phyloP scores from a whole-genome alignment of 2,329 filamentous ascomycete species.

The Xylariaceae sp. region DNA sequence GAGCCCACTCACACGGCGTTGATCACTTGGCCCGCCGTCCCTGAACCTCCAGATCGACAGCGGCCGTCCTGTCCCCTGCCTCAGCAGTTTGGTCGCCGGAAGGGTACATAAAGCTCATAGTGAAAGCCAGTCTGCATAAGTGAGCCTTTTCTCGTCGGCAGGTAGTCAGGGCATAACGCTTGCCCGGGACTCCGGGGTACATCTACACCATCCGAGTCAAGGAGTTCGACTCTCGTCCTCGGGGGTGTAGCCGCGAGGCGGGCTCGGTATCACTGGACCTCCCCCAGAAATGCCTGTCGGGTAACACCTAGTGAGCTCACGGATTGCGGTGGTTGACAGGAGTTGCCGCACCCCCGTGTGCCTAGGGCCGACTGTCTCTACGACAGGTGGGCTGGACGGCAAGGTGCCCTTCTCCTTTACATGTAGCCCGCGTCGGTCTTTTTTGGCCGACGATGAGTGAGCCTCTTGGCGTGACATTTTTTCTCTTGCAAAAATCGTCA shows the following conservation, averaged over 20 bases:
- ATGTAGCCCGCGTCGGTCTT: neutral
- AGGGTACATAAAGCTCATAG: neutral
- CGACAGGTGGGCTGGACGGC: too few species aligned
- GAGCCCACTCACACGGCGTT: neutral
- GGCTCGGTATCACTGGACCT: neutral
- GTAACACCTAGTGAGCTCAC: neutral
- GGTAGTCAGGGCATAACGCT: neutral
- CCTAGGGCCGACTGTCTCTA: too few species aligned
- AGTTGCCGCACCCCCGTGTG: too few species aligned
- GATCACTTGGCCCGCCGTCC: neutral
- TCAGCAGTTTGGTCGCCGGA: neutral
- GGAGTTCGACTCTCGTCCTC: neutral
- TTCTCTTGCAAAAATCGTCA: neutral
- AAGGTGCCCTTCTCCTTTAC: too few species aligned
- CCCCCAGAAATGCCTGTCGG: neutral
- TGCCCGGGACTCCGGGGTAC: neutral
- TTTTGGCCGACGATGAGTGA: neutral
- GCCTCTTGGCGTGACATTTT: neutral
- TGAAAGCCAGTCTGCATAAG: neutral
- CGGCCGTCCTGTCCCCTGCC: neutral
- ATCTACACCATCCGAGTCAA: too few species aligned
- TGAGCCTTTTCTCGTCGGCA: neutral
- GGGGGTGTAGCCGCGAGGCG: constrained; percentile 1
- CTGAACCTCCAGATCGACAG: neutral
- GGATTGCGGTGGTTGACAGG: neutral